Conservation (phyloP, 225 moss, liverwort and hornwort species). For the Asterella californica region DNA sequence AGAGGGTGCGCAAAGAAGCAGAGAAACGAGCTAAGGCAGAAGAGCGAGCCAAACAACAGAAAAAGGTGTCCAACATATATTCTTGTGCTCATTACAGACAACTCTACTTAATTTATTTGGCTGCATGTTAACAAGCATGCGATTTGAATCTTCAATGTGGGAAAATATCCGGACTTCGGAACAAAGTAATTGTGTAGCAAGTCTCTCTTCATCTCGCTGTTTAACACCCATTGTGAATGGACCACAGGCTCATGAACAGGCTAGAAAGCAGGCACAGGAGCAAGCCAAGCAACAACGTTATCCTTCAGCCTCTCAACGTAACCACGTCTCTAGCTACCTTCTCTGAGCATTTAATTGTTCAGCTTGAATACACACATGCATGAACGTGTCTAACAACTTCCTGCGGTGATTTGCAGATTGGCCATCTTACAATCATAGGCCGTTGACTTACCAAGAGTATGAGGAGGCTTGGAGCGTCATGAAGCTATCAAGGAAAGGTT, state of each 20-base stretch:
- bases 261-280: conserved; percentile 22
- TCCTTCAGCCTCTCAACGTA: not conserved
- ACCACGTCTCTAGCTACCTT: not conserved
- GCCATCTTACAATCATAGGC: conserved; percentile 18
- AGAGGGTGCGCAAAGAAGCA: conserved; percentile 31
- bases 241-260: conserved; percentile 12
- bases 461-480: conserved; percentile 40
- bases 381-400: not conserved
- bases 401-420: conserved; percentile 1
- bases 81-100: not conserved
- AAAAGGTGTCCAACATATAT: conserved; percentile 19
- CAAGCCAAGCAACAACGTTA: conserved; percentile 19
- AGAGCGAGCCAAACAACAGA: conserved; percentile 38
- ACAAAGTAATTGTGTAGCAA: not conserved
- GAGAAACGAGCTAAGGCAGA: conserved; percentile 35
- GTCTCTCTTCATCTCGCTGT: not conserved
- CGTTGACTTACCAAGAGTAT: conserved; percentile 39
- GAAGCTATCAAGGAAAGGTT: conserved; percentile 17
- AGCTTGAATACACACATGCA: not conserved
- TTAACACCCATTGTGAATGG: not conserved
- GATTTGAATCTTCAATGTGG: not conserved
- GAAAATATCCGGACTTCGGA: not conserved
- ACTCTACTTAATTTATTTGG: not conserved
- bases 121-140: not conserved
- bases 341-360: not conserved